Conservation (phyloP, 2,329 filamentous ascomycete species). For the Lachnellula occidentalis region DNA sequence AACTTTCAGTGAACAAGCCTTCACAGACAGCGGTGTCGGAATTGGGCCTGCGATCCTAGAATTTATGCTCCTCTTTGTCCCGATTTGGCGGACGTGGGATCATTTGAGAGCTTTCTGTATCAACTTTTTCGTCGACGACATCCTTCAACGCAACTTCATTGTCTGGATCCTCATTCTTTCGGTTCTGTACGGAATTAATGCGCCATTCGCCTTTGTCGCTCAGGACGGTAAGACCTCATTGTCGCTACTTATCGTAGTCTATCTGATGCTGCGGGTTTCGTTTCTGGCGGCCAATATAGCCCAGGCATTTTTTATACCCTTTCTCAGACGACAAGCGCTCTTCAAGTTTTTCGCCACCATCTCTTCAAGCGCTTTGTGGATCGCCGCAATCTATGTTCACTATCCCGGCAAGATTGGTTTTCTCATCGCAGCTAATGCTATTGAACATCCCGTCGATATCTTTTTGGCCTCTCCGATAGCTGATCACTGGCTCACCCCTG, state of each 20-base stretch:
- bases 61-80: slow-evolving; percentile 17
- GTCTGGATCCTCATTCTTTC: slow-evolving; percentile 17
- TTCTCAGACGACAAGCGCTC: slow-evolving; percentile 8
- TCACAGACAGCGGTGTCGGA: slow-evolving; percentile 2
- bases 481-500: slow-evolving; percentile 7
- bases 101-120: slow-evolving; percentile 10
- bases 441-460: slow-evolving; percentile 13
- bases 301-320: slow-evolving; percentile 11
- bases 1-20: slow-evolving; percentile 12
- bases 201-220: slow-evolving; percentile 10
- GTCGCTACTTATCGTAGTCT: slow-evolving; percentile 12
- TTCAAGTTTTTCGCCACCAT: slow-evolving; percentile 2
- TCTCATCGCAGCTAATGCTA: slow-evolving; percentile 10
- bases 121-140: slow-evolving; percentile 16
- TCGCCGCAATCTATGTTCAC: slow-evolving; percentile 12
- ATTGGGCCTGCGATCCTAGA: slow-evolving; percentile 8
- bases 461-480: slow-evolving; percentile 11
- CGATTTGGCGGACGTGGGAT: slow-evolving; percentile 17
- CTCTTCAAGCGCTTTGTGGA: slow-evolving; percentile 4
- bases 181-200: slow-evolving; percentile 18
- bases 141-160: slow-evolving; percentile 13
- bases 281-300: slow-evolving; percentile 7
- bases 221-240: slow-evolving; percentile 6
- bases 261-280: slow-evolving; percentile 10
- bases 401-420: slow-evolving; percentile 10